Evolutionary conservation across 768 basidiomycete species (phyloP).

Genomic region (Boletus coccyginus): DNA sequence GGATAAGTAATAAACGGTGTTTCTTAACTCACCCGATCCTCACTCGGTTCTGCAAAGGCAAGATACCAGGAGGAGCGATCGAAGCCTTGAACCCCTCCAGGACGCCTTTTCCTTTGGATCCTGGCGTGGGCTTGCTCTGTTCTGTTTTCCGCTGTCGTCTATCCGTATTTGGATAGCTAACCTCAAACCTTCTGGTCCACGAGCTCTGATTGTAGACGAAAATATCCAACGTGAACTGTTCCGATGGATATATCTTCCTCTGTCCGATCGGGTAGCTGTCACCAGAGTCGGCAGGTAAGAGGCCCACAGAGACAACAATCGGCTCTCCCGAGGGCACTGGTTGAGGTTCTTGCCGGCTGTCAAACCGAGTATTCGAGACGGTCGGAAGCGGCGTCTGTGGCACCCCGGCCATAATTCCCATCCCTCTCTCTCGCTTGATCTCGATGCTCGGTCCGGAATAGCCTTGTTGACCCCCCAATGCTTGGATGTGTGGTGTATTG

Average conservation of each 20-base stretch:
- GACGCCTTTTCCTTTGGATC: constrained; percentile 14
- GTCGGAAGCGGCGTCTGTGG: constrained; percentile 59
- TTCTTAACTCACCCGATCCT: constrained; percentile 64
- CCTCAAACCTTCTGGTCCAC: constrained; percentile 75
- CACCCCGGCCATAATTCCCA: constrained; percentile 27
- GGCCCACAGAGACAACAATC: constrained; percentile 68
- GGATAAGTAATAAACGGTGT: not conserved
- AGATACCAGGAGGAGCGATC: constrained; percentile 52
- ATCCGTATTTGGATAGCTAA: constrained; percentile 60
- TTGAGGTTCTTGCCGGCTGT: constrained; percentile 23
- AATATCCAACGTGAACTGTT: constrained; percentile 78
- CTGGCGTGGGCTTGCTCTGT: constrained; percentile 23
- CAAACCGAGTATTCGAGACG: constrained; percentile 41
- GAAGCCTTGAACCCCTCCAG: constrained; percentile 28
- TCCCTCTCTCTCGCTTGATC: constrained; percentile 57
- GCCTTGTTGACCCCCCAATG: constrained; percentile 47
- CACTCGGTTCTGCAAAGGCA: constrained; percentile 76
- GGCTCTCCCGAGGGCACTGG: constrained; percentile 43
- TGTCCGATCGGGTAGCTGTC: constrained; percentile 13
- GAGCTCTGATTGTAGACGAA: constrained; percentile 83
- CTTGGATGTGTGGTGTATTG: constrained; percentile 54
- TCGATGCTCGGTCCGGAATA: constrained; percentile 61
- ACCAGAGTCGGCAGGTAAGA: constrained; percentile 30
- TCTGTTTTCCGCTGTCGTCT: constrained; percentile 39
- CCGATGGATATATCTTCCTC: constrained; percentile 65